Evolutionary conservation across 371 early-diverging fungal genomes (phyloP).

Genomic region (Mucor lusitanicus): DNA sequence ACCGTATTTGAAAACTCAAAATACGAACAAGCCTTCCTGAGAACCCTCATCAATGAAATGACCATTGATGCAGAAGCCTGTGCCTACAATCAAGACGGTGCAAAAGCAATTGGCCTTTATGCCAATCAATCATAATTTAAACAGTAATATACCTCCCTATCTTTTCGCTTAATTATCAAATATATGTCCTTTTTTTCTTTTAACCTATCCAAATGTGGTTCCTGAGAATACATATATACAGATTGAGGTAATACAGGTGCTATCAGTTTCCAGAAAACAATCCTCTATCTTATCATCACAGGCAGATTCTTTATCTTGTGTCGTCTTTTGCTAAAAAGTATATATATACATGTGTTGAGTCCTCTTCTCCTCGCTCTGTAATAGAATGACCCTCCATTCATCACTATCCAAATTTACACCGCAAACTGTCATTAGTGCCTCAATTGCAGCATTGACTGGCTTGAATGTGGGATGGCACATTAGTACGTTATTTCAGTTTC

Average conservation of each 20-base stretch:
- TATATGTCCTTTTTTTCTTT: not conserved
- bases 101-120: slow-evolving; percentile 5
- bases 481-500: slow-evolving; percentile 18
- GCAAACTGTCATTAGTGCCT: slow-evolving; percentile 19
- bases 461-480: slow-evolving; percentile 48
- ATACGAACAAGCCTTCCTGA: slow-evolving; percentile 58
- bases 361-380: not conserved
- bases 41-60: slow-evolving; percentile 37
- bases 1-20: slow-evolving; percentile 85
- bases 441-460: slow-evolving; percentile 41
- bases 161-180: not conserved
- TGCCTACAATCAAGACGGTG: slow-evolving; percentile 18
- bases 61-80: slow-evolving; percentile 25
- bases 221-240: not conserved
- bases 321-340: not conserved
- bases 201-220: not conserved
- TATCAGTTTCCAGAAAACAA: not conserved
- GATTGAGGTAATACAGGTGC: not conserved
- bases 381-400: not conserved
- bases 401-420: not conserved
- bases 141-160: not conserved
- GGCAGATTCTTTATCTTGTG: not conserved
- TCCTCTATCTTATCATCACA: not conserved
- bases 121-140: not conserved
- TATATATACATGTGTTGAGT: too few relatives aligned